phyloP scores from a whole-genome alignment of 148 eudicot genomes.

The Silene conica region DNA sequence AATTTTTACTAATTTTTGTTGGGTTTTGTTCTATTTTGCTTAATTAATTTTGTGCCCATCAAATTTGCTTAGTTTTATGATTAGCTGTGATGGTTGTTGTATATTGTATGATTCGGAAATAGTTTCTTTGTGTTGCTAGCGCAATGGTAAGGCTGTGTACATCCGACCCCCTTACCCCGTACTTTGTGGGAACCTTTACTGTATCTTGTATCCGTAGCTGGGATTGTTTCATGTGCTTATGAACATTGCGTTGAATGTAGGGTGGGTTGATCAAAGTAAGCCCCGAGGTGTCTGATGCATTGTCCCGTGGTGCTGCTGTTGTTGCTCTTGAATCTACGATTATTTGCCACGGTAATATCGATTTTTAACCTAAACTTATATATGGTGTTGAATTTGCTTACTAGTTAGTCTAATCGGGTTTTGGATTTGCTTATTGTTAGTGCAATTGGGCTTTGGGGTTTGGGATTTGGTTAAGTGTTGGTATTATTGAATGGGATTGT shows the following conservation, averaged over 20 bases:
- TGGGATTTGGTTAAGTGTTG: background rate
- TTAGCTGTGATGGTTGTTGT: background rate
- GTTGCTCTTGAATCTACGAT: slow-evolving; percentile 95
- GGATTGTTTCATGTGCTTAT: background rate
- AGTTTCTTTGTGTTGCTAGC: no score
- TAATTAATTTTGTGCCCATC: background rate
- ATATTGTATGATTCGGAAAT: background rate
- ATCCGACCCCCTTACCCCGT: no score
- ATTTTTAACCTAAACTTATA: background rate
- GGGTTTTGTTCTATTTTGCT: background rate
- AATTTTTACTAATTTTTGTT: no score
- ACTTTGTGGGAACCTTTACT: no score
- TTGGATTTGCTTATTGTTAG: background rate
- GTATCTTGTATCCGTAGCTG: background rate
- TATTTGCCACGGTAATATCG: slow-evolving; percentile 74
- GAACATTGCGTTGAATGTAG: background rate
- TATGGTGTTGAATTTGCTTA: background rate
- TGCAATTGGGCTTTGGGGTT: background rate
- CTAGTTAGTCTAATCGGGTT: background rate
- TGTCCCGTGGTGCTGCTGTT: slow-evolving; percentile 64
- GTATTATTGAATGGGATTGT: background rate
- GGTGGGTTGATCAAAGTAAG: slow-evolving; percentile 38
- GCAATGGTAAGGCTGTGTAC: no score
- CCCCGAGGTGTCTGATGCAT: slow-evolving; percentile 67
- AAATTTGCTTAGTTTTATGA: no score